These are phyloP conservation scores for Fraxinus floribunda DNA, from an alignment of 305 asterid genomes.

Conservation along the genomic window DNA sequence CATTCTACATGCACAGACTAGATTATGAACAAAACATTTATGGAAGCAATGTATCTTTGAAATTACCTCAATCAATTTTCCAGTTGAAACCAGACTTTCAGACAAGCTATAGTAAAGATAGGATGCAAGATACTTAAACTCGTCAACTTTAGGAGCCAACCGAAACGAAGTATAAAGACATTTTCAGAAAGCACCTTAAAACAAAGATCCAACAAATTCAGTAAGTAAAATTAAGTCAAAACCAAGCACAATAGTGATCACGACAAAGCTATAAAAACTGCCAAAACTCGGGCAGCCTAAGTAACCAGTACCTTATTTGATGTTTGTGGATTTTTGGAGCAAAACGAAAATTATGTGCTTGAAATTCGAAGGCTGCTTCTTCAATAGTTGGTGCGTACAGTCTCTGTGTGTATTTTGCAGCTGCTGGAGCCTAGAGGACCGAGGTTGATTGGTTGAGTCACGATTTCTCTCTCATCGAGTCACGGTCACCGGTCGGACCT, in stretches of 20 bases:
- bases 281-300: background rate
- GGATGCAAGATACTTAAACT: conserved; percentile 57
- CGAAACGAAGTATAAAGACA: conserved; percentile 26
- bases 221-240: background rate
- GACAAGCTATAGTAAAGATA: conserved; percentile 71
- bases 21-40: background rate
- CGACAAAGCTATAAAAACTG: background rate
- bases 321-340: conserved; percentile 5
- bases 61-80: conserved; percentile 70
- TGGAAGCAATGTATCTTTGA: conserved; percentile 22
- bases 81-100: conserved; percentile 57
- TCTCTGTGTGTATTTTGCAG: too few species aligned
- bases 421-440: too few species aligned
- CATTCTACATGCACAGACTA: conserved; percentile 37
- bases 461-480: too few species aligned
- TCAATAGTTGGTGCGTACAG: conserved; percentile 31
- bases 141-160: conserved; percentile 62
- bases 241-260: background rate
- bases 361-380: conserved; percentile 28
- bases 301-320: conserved; percentile 16
- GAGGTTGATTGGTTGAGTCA: too few species aligned
- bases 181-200: background rate
- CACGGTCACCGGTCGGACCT: too few species aligned
- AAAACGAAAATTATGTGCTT: conserved; percentile 14
- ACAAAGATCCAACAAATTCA: conserved; percentile 31